Evolutionary conservation across 2,329 filamentous ascomycete genomes (phyloP).

Genomic region (Microsporum ferrugineum): DNA sequence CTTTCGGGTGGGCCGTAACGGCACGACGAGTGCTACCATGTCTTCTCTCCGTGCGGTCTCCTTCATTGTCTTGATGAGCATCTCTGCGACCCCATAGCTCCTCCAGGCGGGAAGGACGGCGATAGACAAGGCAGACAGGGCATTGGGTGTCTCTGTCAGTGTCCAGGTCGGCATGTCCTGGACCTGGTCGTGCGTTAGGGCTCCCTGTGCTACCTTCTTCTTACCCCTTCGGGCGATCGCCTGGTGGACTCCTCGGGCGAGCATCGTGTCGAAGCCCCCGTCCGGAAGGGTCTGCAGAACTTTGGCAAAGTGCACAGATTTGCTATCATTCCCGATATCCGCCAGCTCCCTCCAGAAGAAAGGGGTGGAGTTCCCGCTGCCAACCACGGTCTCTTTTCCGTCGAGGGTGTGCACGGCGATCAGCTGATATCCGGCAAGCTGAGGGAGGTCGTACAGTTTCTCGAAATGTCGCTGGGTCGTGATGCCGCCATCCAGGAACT

Average conservation of each 20-base stretch:
- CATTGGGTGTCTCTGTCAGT: neutral
- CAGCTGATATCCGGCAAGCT: neutral
- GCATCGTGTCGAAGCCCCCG: neutral
- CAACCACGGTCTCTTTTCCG: neutral
- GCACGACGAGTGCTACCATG: neutral
- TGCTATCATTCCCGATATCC: neutral
- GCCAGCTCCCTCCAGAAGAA: constrained; percentile 1
- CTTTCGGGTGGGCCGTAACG: neutral
- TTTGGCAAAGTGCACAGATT: neutral
- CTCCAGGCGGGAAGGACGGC: neutral
- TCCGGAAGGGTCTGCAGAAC: neutral
- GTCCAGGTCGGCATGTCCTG: neutral
- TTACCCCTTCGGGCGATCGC: neutral
- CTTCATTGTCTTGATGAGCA: neutral
- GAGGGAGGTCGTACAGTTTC: neutral
- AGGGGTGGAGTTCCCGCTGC: neutral
- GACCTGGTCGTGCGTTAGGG: neutral
- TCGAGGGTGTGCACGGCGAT: neutral
- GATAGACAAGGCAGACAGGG: neutral
- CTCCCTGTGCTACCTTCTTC: neutral
- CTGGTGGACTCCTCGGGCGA: neutral
- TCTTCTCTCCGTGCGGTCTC: neutral
- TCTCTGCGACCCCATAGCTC: neutral
- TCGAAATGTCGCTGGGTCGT: neutral
- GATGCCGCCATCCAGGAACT: neutral